Conservation (phyloP, 2,329 filamentous ascomycete genomes). For the Sordariomycetes sp. region DNA sequence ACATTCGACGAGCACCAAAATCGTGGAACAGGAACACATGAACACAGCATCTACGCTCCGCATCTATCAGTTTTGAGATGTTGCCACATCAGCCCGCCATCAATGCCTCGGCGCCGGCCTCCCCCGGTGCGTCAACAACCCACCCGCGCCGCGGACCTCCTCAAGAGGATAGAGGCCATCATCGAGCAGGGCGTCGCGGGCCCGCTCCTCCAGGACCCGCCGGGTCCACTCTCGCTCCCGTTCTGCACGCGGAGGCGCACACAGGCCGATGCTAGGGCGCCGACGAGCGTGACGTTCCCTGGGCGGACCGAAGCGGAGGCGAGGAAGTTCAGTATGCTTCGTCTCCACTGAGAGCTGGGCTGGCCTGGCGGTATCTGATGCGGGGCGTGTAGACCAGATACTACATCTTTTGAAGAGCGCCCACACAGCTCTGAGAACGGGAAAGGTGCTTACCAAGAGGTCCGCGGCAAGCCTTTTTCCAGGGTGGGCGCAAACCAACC, state of each 20-base stretch:
- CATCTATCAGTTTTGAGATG: not conserved
- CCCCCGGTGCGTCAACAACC: not conserved
- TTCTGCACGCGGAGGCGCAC: constrained; percentile 5
- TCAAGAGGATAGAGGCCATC: constrained; percentile 18
- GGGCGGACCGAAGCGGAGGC: constrained; percentile 31
- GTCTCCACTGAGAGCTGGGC: not conserved
- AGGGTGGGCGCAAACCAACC: not conserved
- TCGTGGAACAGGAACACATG: not conserved
- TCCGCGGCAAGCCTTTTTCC: constrained; percentile 15
- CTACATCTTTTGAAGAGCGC: constrained; percentile 45
- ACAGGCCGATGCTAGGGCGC: not conserved
- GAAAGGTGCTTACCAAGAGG: constrained; percentile 48
- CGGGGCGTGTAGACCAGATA: constrained; percentile 31
- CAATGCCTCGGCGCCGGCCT: not conserved
- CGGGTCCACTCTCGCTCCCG: not conserved
- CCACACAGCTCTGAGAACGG: constrained; percentile 43
- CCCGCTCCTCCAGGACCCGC: not conserved
- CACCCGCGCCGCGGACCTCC: not conserved
- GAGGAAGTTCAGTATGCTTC: constrained; percentile 33
- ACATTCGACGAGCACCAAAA: no score
- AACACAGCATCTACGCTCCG: not conserved
- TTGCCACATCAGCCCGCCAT: not conserved
- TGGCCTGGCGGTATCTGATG: not conserved
- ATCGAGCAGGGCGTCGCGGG: constrained; percentile 16
- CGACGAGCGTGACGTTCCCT: constrained; percentile 25